A percentile compares a stretch with the other conserved stretches of the same genome.
These are phyloP conservation scores for Hansenula anomala DNA, from an alignment of 1,139 yeast genomes.

Conservation along the genomic window DNA sequence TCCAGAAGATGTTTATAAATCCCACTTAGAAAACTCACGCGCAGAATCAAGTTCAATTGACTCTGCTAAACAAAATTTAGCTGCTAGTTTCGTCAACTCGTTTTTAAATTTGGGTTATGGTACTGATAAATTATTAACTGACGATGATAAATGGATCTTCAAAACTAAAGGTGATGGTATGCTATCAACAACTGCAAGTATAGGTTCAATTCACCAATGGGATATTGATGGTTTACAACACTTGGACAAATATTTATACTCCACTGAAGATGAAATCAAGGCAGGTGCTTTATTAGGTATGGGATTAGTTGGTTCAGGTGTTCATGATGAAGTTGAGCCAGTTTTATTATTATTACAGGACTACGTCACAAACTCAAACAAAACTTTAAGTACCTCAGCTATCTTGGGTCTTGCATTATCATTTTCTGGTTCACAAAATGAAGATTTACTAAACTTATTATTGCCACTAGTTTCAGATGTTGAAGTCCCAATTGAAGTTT, in stretches of 20 bases:
- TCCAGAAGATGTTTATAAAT: slow-evolving; percentile 93
- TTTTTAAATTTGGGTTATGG: slow-evolving; percentile 91
- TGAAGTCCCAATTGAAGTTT: slow-evolving; percentile 68
- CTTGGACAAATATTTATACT: slow-evolving; percentile 83
- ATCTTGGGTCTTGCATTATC: slow-evolving; percentile 92
- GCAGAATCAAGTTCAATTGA: slow-evolving; percentile 64
- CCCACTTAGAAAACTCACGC: slow-evolving; percentile 73
- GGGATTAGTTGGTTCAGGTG: slow-evolving; percentile 91
- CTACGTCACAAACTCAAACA: slow-evolving; percentile 52
- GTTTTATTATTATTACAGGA: slow-evolving; percentile 84
- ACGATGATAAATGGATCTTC: slow-evolving; percentile 84
- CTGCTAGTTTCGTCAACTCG: slow-evolving; percentile 91
- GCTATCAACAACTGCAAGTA: slow-evolving; percentile 90
- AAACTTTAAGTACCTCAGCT: slow-evolving; percentile 69
- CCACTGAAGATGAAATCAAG: slow-evolving; percentile 80
- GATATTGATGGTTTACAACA: slow-evolving; percentile 87
- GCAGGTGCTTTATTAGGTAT: slow-evolving; percentile 97
- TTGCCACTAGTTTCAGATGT: slow-evolving; percentile 87
- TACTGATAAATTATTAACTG: slow-evolving; percentile 73
- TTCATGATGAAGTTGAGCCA: slow-evolving; percentile 94
- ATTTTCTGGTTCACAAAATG: slow-evolving; percentile 90
- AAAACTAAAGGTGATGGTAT: slow-evolving; percentile 91
- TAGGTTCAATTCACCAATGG: slow-evolving; percentile 93
- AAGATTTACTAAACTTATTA: slow-evolving; percentile 71
- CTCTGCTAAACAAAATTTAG: slow-evolving; percentile 93